phyloP scores from a whole-genome alignment of 2,329 filamentous ascomycete genomes.

The Clonostachys solani region DNA sequence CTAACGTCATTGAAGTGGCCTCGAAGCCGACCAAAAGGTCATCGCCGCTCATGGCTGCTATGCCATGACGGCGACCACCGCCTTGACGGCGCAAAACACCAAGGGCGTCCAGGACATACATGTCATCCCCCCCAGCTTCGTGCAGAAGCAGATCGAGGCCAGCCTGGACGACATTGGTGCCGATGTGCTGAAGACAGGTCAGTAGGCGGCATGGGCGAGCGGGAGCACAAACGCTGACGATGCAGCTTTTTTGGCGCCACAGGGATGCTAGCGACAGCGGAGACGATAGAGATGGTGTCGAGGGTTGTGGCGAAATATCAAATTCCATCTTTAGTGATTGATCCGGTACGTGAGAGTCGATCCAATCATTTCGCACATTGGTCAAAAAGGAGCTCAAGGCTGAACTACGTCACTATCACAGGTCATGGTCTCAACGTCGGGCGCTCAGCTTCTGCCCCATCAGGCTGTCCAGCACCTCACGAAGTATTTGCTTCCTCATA shows the following conservation, averaged over 20 bases:
- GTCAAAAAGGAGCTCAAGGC: not conserved
- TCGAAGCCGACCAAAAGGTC: conserved; percentile 95
- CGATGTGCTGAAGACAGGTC: conserved; percentile 90
- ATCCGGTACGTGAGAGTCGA: conserved; percentile 22
- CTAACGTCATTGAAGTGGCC: conserved; percentile 52
- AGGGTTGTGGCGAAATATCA: conserved; percentile 20
- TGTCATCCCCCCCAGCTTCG: conserved; percentile 71
- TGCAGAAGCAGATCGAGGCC: conserved; percentile 80
- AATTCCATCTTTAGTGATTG: conserved; percentile 24
- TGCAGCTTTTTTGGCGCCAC: not conserved
- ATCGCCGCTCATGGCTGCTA: conserved; percentile 90
- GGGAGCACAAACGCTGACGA: too few species aligned
- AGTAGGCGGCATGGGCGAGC: conserved; percentile 10
- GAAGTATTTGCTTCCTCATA: conserved; percentile 55
- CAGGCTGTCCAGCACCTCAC: conserved; percentile 60
- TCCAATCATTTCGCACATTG: not conserved
- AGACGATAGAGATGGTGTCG: conserved; percentile 29
- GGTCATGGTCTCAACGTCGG: conserved; percentile 92
- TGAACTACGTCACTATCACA: conserved; percentile 22
- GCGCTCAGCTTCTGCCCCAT: conserved; percentile 61
- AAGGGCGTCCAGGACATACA: conserved; percentile 79
- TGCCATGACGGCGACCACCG: conserved; percentile 93
- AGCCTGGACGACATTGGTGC: conserved; percentile 80
- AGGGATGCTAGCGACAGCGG: conserved; percentile 32
- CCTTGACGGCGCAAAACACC: conserved; percentile 95